Percentiles rank a stretch among this genome's conserved stretches.
These are phyloP conservation scores for Pterocarpus macrocarpus DNA, from an alignment of 306 rosid species.

Conservation along the genomic window DNA sequence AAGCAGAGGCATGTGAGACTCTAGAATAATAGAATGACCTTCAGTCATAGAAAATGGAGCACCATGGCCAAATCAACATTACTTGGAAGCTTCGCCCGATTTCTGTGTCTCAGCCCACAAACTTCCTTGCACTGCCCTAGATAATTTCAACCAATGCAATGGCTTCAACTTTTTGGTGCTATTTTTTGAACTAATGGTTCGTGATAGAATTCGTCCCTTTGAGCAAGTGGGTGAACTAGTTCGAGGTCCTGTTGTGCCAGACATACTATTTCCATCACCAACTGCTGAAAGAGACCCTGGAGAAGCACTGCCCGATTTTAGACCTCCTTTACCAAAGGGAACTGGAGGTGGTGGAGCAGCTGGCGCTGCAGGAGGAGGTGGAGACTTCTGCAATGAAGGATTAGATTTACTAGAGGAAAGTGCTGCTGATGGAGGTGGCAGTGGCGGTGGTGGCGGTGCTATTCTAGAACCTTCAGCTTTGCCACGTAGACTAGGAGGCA, in stretches of 20 bases:
- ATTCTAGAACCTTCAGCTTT: slow-evolving; percentile 44
- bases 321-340: slow-evolving; percentile 56
- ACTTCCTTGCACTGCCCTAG: slow-evolving; percentile 91
- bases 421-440: slow-evolving; percentile 36
- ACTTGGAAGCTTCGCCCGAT: slow-evolving; percentile 80
- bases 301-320: slow-evolving; percentile 47
- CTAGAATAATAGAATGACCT: slow-evolving; percentile 38
- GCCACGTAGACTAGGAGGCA: slow-evolving; percentile 54
- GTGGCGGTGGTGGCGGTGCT: slow-evolving; percentile 51
- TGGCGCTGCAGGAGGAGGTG: slow-evolving; percentile 52
- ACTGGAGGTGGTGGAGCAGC: slow-evolving; percentile 77
- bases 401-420: slow-evolving; percentile 42
- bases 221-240: slow-evolving; percentile 43
- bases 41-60: slow-evolving; percentile 41
- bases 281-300: slow-evolving; percentile 36
- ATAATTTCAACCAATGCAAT: slow-evolving; percentile 88
- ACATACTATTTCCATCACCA: slow-evolving; percentile 47
- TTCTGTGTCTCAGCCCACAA: slow-evolving; percentile 96
- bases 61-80: slow-evolving; percentile 49
- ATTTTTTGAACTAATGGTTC: slow-evolving; percentile 57
- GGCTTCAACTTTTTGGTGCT: slow-evolving; percentile 86
- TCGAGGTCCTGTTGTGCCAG: slow-evolving; percentile 17
- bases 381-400: slow-evolving; percentile 45
- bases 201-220: slow-evolving; percentile 68
- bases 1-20: slow-evolving; percentile 36